phyloP scores from a whole-genome alignment of 2,329 filamentous ascomycete genomes.

The Aspergillus alliaceus region DNA sequence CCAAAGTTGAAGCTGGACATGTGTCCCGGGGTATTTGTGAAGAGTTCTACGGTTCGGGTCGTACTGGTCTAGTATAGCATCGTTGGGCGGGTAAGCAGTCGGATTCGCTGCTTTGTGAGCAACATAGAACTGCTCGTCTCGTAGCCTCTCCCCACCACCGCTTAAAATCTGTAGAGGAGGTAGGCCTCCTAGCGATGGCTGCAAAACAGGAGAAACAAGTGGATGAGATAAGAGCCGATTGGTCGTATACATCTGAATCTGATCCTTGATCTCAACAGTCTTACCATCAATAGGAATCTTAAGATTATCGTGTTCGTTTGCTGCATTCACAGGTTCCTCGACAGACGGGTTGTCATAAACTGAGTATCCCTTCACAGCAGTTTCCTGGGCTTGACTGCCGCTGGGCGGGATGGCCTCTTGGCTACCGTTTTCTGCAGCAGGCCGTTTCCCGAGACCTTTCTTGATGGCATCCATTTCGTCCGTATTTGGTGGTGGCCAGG shows the following conservation, averaged over 20 bases:
- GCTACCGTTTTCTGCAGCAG: slow-evolving; percentile 24
- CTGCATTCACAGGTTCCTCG: slow-evolving; percentile 1
- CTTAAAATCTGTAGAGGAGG: slow-evolving; percentile 84
- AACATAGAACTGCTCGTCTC: slow-evolving; percentile 92
- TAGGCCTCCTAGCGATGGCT: slow-evolving; percentile 84
- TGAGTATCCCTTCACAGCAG: slow-evolving; percentile 32
- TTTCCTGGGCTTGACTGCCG: slow-evolving; percentile 27
- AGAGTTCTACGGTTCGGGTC: slow-evolving; percentile 57
- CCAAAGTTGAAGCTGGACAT: slow-evolving; percentile 95
- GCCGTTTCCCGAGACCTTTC: slow-evolving; percentile 48
- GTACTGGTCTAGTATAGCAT: slow-evolving; percentile 62
- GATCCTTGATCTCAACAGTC: slow-evolving; percentile 75
- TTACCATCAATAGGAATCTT: slow-evolving; percentile 71
- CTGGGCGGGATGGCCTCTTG: slow-evolving; percentile 19
- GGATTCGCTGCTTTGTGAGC: slow-evolving; percentile 94
- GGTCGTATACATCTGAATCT: slow-evolving; percentile 85
- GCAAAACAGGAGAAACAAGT: slow-evolving; percentile 82
- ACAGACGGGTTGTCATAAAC: slow-evolving; percentile 20
- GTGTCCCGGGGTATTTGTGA: slow-evolving; percentile 73
- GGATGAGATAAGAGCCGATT: slow-evolving; percentile 86
- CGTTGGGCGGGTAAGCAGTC: slow-evolving; percentile 68
- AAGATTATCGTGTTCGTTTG: slow-evolving; percentile 45
- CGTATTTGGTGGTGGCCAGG: slow-evolving; percentile 90
- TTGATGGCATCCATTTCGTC: slow-evolving; percentile 63
- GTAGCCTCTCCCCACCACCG: slow-evolving; percentile 83